Base-by-base conservation (phyloP, 306 rosid genomes). In the Vicia faba region DNA sequence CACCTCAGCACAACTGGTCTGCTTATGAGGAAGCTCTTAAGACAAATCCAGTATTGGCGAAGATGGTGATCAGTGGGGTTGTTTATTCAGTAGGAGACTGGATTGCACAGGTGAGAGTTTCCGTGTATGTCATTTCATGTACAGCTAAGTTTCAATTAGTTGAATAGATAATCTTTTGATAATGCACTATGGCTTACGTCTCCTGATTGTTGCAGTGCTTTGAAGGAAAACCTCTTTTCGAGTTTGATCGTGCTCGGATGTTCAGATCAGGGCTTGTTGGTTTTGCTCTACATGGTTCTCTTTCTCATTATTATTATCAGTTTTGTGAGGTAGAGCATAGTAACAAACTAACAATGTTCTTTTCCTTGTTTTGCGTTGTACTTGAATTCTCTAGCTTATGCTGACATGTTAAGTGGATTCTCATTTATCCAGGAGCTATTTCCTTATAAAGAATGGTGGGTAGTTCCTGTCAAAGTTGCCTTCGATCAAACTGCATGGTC, bases 371-470 rank as follows among this genome's bases (percentile, higher is more conserved):
- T 54, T 16, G 13, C 54, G 38, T 49, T 14, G 73, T 69, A 25
- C 66, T 72, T 71, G 60, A 50, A 73, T 31, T 69, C 45, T 2
- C 19, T 65, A 31, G 29, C 64, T 54, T 60, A 23, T 31, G 66
- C n/a, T 43, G 36, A 79, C 66, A 41, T 60, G 28, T 25, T 62
- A 41, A 67, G 51, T 53, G 36, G 61, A 48, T 75, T 60, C 60
- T 54, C 59, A 25, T 66, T 50, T 67, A 75, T 69, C 53, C 80
- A 93, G 98, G 96, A 64, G 58, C 95, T 93, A 63, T 75, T 93
- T 82, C 98, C 98, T 75, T 87, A 79, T 80, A 83, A 88, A 79
- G 98, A 77, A 80, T 93, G 98, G 98, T 89, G 98, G 98, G 96
- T 89, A 41, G 96, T 93, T 83, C 98, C 96, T 77, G 97, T 62